Evolutionary conservation across 2,329 filamentous ascomycete species (phyloP).

Genomic region (Cercospora sp.): DNA sequence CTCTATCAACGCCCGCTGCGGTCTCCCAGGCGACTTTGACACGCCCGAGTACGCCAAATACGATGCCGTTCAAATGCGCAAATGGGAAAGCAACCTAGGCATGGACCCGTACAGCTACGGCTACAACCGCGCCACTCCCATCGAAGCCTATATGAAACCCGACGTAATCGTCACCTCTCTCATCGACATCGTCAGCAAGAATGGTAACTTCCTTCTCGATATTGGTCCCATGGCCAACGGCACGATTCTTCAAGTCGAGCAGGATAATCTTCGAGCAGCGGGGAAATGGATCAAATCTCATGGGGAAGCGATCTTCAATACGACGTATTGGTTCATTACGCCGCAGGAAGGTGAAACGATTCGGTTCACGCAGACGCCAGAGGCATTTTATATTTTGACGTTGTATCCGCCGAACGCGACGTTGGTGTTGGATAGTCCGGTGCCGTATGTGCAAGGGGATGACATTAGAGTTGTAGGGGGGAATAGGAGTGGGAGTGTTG

Average conservation of each 20-base stretch:
- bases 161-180: constrained; percentile 30
- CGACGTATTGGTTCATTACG: constrained; percentile 55
- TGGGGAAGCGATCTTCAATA: constrained; percentile 58
- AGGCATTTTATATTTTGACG: constrained; percentile 56
- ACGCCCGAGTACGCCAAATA: constrained; percentile 60
- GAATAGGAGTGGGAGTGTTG: constrained; percentile 32
- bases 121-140: constrained; percentile 58
- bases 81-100: constrained; percentile 61
- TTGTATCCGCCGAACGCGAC: constrained; percentile 47
- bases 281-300: constrained; percentile 57
- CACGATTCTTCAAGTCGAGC: constrained; percentile 53
- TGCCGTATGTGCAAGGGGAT: constrained; percentile 53
- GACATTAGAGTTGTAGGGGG: constrained; percentile 48
- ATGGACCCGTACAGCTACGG: constrained; percentile 63
- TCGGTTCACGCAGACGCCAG: constrained; percentile 54
- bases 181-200: constrained; percentile 37
- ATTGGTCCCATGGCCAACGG: constrained; percentile 56
- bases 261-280: constrained; percentile 51
- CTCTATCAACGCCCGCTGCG: constrained; percentile 59
- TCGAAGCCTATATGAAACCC: constrained; percentile 29
- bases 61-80: constrained; percentile 52
- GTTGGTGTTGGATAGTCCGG: constrained; percentile 45
- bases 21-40: constrained; percentile 58
- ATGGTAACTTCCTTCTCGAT: constrained; percentile 37
- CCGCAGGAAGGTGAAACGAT: constrained; percentile 48